phyloP scores from a whole-genome alignment of 1,284 basidiomycete genomes.

The Ustilago shanxiensis region DNA sequence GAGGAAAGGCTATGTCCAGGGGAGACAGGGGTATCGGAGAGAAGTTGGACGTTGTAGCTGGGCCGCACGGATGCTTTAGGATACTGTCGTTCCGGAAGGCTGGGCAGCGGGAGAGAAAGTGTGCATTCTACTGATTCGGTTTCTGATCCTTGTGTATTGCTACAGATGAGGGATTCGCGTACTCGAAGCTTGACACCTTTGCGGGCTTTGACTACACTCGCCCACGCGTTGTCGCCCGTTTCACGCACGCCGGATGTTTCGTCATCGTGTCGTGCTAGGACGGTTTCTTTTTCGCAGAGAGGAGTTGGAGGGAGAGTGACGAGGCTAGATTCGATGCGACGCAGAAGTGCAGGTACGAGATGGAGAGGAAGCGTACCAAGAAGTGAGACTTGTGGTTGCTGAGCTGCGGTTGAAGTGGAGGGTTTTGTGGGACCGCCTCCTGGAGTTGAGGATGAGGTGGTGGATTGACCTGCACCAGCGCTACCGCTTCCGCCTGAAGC shows the following conservation, averaged over 20 bases:
- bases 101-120: conserved; percentile 29
- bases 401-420: conserved; percentile 19
- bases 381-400: conserved; percentile 43
- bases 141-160: background rate
- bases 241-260: conserved; percentile 35
- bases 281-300: conserved; percentile 41
- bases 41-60: conserved; percentile 32
- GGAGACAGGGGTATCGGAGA: conserved; percentile 13
- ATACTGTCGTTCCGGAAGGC: conserved; percentile 44
- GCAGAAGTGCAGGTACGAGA: conserved; percentile 22
- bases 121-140: conserved; percentile 21
- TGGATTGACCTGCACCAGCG: conserved; percentile 7
- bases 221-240: conserved; percentile 54
- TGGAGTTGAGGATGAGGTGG: background rate
- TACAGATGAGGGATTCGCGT: conserved; percentile 11
- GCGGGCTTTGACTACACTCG: conserved; percentile 39
- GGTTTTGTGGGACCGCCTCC: background rate
- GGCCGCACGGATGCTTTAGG: conserved; percentile 40
- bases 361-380: conserved; percentile 38
- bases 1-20: background rate
- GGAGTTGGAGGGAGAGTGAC: conserved; percentile 16
- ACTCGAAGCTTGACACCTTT: conserved; percentile 36
- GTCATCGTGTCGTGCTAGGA: conserved; percentile 44
- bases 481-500: background rate
- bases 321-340: conserved; percentile 25